Base-by-base conservation (phyloP, 2,329 filamentous ascomycete species). In the Nemania sp. region DNA sequence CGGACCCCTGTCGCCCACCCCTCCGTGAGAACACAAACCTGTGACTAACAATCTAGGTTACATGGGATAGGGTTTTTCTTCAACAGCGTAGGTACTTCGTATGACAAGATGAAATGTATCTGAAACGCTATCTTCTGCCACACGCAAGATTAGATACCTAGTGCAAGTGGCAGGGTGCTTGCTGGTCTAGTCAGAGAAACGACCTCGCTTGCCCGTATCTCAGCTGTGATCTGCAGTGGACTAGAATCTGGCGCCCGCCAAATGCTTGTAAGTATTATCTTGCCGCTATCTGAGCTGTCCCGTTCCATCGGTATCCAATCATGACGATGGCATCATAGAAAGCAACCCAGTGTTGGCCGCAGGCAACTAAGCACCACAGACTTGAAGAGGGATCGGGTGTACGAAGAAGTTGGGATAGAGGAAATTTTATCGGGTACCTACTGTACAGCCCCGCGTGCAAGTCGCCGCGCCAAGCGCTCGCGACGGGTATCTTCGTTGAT, bases 301-400 rank as follows among this genome's bases (percentile, higher is more conserved):
- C 65, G 53, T 46, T 37, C 60, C 9, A 48, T 59, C 54, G 65
- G 63, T 65, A 67, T 54, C 65, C 65, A 67, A 65, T 65, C 65
- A 66, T 21, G 46, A 53, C n/a, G 49, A 25, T 20, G 43, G 21
- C 39, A 35, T 46, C 21, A 11, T 20, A 13, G 10, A 21, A 40
- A 48, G 34, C 34, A 15, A 7, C 17, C 40, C 13, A 13, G 17
- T 29, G 39, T 25, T 35, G 9, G 20, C 18, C 29, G n/a, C n/a
- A 20, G 18, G 46, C 29, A 15, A 29, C 13, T 32, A 54, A 32
- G 47, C 37, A 51, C 21, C 21, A 20, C 18, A 29, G 51, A 37
- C 57, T 43, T 37, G 34, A n/a, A 21, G 34, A 48, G 21, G 3
- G 17, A n/a, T 39, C 32, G 45, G 45, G 50, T 9, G n/a, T 42